Percentiles rank a stretch among this genome's conserved stretches.
phyloP scores from a whole-genome alignment of 805 yeast genomes.

The Metschnikowia peoriensis region DNA sequence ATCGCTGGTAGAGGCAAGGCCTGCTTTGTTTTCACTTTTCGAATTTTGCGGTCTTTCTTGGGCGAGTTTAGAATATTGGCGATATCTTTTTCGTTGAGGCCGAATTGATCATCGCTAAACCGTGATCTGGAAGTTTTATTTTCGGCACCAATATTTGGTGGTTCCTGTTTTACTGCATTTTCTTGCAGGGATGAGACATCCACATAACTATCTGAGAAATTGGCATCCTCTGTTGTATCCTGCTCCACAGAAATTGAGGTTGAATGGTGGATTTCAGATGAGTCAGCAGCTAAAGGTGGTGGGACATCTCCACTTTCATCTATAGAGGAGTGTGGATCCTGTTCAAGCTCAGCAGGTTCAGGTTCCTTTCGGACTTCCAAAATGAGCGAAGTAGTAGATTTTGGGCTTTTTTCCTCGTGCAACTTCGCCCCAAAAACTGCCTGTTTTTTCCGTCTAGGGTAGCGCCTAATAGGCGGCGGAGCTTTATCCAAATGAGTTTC shows the following conservation, averaged over 20 bases:
- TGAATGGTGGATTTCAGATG: background rate
- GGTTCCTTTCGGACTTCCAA: constrained; percentile 4
- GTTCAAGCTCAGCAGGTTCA: background rate
- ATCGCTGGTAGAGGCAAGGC: constrained; percentile 16
- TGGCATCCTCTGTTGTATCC: constrained; percentile 6
- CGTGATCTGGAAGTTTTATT: constrained; percentile 8
- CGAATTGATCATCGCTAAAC: constrained; percentile 19
- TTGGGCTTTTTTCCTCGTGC: background rate
- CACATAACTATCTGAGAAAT: constrained; percentile 4
- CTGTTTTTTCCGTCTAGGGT: constrained; percentile 9
- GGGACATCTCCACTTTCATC: background rate
- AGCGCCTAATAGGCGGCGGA: background rate
- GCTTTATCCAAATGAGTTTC: background rate
- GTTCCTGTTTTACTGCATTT: background rate
- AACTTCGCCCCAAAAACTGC: background rate
- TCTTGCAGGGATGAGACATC: background rate
- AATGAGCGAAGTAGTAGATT: constrained; percentile 6
- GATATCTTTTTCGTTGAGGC: constrained; percentile 18
- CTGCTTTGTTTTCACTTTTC: constrained; percentile 8
- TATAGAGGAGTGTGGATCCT: background rate
- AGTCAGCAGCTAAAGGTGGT: background rate
- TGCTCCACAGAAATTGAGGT: background rate
- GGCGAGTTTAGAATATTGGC: constrained; percentile 23
- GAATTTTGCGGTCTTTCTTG: constrained; percentile 23
- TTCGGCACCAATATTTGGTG: background rate